phyloP scores from a whole-genome alignment of 495 filamentous ascomycete species.

The Parmelia sp. region DNA sequence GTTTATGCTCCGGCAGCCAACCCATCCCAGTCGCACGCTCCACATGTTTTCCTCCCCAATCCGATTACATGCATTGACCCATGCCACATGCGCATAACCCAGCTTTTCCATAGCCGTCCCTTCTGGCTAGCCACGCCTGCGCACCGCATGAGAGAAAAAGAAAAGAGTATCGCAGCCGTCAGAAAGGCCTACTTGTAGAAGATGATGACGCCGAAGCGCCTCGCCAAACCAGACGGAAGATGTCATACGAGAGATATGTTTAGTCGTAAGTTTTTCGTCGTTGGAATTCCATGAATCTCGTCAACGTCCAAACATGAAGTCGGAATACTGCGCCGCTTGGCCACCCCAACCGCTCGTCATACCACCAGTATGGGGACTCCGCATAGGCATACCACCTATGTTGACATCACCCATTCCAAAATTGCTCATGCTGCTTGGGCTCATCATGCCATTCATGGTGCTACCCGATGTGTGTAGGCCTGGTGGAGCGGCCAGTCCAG shows the following conservation, averaged over 20 bases:
- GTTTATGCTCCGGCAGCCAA: constrained; percentile 14
- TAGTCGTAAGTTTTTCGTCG: neutral
- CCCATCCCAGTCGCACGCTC: constrained; percentile 15
- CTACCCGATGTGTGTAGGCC: constrained; percentile 48
- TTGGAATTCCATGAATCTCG: neutral
- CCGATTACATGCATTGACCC: constrained; percentile 12
- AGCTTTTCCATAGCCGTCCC: constrained; percentile 15
- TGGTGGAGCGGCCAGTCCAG: constrained; percentile 63
- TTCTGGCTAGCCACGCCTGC: neutral
- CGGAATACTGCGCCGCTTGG: constrained; percentile 18
- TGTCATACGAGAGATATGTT: constrained; percentile 2
- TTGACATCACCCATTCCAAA: constrained; percentile 19
- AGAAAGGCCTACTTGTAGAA: constrained; percentile 3
- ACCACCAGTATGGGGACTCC: constrained; percentile 14
- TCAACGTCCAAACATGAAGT: constrained; percentile 26
- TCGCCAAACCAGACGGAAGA: constrained; percentile 15
- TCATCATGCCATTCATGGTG: constrained; percentile 35
- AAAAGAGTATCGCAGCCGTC: neutral
- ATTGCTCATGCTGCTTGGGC: constrained; percentile 32
- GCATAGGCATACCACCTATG: constrained; percentile 20
- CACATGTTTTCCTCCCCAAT: constrained; percentile 7
- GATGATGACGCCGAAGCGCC: constrained; percentile 17
- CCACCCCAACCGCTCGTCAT: constrained; percentile 17
- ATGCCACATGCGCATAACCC: constrained; percentile 9
- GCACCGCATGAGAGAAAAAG: neutral